Evolutionary conservation across 2,329 filamentous ascomycete genomes (phyloP), one percentile per base, ranked within the genome.

Genomic region (Diaporthe citriasiana): DNA sequence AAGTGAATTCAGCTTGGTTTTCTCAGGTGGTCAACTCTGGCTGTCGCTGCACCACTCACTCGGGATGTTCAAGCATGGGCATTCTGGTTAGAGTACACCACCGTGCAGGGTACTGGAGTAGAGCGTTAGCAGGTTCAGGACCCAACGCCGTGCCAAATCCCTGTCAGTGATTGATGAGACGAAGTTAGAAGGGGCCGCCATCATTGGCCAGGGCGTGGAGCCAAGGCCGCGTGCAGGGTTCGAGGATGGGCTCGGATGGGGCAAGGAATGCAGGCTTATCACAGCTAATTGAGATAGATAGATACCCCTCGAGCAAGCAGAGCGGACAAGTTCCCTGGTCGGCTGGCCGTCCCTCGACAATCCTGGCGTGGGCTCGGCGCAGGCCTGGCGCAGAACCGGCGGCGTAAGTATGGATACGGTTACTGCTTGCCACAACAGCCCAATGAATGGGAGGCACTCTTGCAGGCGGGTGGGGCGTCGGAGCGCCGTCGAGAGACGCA

Each of bases 341-440:
- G 33, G 33, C 33, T 35, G 33, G 33, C 9, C 33, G 33, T 25
- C 15, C 38, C 27, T 45, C 57, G 25, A 30, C 38, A 22, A 45
- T 63, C 57, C 57, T 63, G 59, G 59, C 47, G 63, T 15, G 7
- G 63, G 47, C 63, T 68, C 63, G 63, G 63, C 63, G 63, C 63
- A 66, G 63, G 45, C 63, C 63, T 66, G 63, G 63, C 63, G 63
- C 63, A 53, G 47, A 38, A 53, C 45, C 63, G 63, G 63, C 45
- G 63, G 59, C 8, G 27, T 33, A 22, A 22, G 40, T 17, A 47
- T 50, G 47, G 47, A 22, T 50, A 25, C 47, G 10, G 10, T 50
- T 50, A 50, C 47, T 22, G 47, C 47, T 12, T 27, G 47, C 47
- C 47, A 13, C 47, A 51, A 51, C 27, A 27, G 47, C 12, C 47